Evolutionary conservation across 192 early-diverging fungal genomes (phyloP).

Genomic region (Umbelopsis ramanniana): DNA sequence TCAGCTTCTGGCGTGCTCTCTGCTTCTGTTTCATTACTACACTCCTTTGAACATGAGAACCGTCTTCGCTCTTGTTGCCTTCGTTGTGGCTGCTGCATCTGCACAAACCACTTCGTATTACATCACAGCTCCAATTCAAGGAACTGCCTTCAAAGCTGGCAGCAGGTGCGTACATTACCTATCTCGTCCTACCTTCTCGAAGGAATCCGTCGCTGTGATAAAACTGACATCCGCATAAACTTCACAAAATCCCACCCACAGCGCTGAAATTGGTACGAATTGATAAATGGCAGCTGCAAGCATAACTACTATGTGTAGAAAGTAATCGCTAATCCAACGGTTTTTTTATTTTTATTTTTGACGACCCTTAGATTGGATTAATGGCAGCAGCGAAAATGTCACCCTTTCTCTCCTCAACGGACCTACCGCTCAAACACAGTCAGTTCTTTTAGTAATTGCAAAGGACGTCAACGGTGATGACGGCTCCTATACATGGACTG

Average conservation of each 20-base stretch:
- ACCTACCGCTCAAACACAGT: slow-evolving; percentile 10
- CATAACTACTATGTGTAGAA: not conserved
- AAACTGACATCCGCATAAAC: not conserved
- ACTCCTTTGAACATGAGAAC: slow-evolving; percentile 26
- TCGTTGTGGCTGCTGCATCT: slow-evolving; percentile 20
- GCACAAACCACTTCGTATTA: slow-evolving; percentile 36
- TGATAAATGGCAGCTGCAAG: not conserved
- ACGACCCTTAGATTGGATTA: slow-evolving; percentile 6
- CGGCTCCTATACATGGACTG: slow-evolving; percentile 21
- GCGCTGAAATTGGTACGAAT: slow-evolving; percentile 14
- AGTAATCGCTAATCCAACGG: not conserved
- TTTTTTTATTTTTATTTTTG: not conserved
- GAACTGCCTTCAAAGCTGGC: slow-evolving; percentile 29
- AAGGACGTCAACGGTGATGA: slow-evolving; percentile 13
- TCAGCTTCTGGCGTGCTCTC: not conserved
- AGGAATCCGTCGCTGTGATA: not conserved
- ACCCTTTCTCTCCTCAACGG: slow-evolving; percentile 22
- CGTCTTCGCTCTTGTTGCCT: slow-evolving; percentile 15
- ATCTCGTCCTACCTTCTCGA: not conserved
- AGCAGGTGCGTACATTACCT: slow-evolving; percentile 13
- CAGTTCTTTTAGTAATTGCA: slow-evolving; percentile 1
- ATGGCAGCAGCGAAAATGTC: not conserved
- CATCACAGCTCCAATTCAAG: slow-evolving; percentile 33
- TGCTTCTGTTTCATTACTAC: not conserved
- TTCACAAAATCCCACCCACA: not conserved